Base-by-base conservation (phyloP, 1,284 basidiomycete genomes). In the Trametes hirsuta region DNA sequence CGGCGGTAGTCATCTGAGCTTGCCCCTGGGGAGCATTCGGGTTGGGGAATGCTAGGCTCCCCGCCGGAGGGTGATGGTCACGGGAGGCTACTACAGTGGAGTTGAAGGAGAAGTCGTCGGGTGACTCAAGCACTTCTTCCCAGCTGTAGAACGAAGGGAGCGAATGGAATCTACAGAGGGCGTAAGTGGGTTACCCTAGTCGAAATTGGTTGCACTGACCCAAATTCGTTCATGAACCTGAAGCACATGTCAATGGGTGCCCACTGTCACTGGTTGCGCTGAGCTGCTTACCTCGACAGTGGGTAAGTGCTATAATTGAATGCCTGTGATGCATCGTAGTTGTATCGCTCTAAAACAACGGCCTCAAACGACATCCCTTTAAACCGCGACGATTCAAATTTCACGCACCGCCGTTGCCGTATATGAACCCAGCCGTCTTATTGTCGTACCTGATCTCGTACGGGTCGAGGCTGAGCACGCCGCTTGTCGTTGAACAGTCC, bases 91-190 rank as follows among this genome's bases (percentile, higher is more conserved):
- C 83, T 5, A 84, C 81, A 0, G 81, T 82, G 0, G 84, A 85
- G 70, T 87, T 86, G 76, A 87, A 85, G 12, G 75, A 74, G 71
- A 84, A 87, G 63, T 84, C 83, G 11, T 77, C 77, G 0, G 79
- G 75, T 3, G 77, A 79, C 14, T 73, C 66, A 15, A 88, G 78
- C 0, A 85, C 82, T 64, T 86, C 81, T 67, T 87, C 79, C 81
- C 85, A 86, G 53, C 78, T 82, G 64, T 84, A 84, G 71, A 87
- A 83, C 0, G 84, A 87, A 0, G 86, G 84, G 79, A 86, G 83
- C 0, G 85, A 86, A 67, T 86, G 86, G 73, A 86, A 87, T 18
- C 84, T 85, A 40, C n/a, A 25, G 2, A 12, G 6, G 9, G 9
- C 10, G 41, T 25, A 14, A 18, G 25, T n/a, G 0, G 4, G n/a